Evolutionary conservation across 2,329 filamentous ascomycete genomes (phyloP).

Genomic region (Pyricularia sp.): DNA sequence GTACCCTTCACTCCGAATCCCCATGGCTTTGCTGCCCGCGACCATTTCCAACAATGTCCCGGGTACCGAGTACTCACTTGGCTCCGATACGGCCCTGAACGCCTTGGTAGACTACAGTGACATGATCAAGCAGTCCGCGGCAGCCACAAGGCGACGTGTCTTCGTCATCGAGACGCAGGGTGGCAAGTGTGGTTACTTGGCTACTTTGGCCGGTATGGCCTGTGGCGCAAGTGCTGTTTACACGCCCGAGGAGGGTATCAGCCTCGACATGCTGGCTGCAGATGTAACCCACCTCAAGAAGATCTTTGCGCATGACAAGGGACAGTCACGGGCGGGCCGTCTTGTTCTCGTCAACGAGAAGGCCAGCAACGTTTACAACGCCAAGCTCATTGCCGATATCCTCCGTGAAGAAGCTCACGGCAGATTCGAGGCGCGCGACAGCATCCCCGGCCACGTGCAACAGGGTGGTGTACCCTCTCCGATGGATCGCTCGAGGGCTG

Average conservation of each 20-base stretch:
- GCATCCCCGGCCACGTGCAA: conserved; percentile 87
- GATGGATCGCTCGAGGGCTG: conserved; percentile 90
- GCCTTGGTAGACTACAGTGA: conserved; percentile 91
- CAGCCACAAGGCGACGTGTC: conserved; percentile 79
- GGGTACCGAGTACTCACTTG: conserved; percentile 91
- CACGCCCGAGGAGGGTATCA: conserved; percentile 92
- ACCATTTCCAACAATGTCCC: conserved; percentile 98
- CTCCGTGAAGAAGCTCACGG: conserved; percentile 88
- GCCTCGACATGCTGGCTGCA: conserved; percentile 78
- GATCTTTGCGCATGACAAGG: conserved; percentile 73
- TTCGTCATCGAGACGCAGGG: conserved; percentile 98
- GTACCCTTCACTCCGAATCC: conserved; percentile 81
- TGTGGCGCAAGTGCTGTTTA: conserved; percentile 90
- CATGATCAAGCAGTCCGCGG: conserved; percentile 93
- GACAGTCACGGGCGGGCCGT: conserved; percentile 80
- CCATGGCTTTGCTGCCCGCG: conserved; percentile 82
- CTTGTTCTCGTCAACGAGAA: conserved; percentile 96
- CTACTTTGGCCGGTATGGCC: conserved; percentile 78
- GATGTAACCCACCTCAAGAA: conserved; percentile 85
- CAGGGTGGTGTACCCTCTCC: conserved; percentile 86
- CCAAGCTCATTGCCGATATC: conserved; percentile 87
- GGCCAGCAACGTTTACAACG: conserved; percentile 78
- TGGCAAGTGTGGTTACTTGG: conserved; percentile 85
- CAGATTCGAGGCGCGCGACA: conserved; percentile 83
- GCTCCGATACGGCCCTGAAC: conserved; percentile 93